Base-by-base conservation (phyloP, 1,139 yeast genomes). In the Saccharomyces hybrid region DNA sequence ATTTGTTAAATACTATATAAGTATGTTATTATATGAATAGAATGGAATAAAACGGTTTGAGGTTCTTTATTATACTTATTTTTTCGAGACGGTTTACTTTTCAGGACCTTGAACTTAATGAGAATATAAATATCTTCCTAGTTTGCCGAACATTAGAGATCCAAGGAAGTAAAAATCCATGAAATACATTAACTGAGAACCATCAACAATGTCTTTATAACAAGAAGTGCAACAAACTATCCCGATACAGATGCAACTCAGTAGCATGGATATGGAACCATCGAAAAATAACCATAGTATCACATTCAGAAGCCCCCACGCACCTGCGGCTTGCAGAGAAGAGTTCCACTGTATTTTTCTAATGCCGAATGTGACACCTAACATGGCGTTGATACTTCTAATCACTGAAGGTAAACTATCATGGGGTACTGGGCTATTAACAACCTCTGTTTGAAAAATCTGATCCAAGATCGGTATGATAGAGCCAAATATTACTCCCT, bases 361-460 rank as follows among this genome's bases (percentile, higher is more conserved):
- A 49, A 90, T 80, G 24, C 95, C 96, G 65, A 88, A 90, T 7
- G 88, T 80, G 29, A 91, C 81, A 2, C 97, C 97, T 58, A 90
- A 73, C 63, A 90, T 82, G 6, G 95, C 90, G 51, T 88, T 83
- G 52, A 81, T 75, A 44, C 88, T 80, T 58, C 96, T 78, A 57
- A 82, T 68, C 42, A 82, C 72, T 5, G 80, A 70, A 6, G 74
- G 64, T 67, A 76, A 72, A 51, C 60, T 55, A 14, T 52, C 38
- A 12, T 52, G 74, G 74, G 52, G 61, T 54, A 49, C 57, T 16
- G 44, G 19, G 12, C 44, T 38, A n/a, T 9, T 38, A 16, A 38
- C 44, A 16, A 38, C 24, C 48, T 60, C 55, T n/a, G 57, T 57
- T 46, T 60, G 53, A 26, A 62, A 54, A 16, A 64, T 42, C 46